A percentile compares a stretch with the other conserved stretches of the same genome.
phyloP scores from a whole-genome alignment of 257 asterid genomes.

The Jacaranda mimosifolia region DNA sequence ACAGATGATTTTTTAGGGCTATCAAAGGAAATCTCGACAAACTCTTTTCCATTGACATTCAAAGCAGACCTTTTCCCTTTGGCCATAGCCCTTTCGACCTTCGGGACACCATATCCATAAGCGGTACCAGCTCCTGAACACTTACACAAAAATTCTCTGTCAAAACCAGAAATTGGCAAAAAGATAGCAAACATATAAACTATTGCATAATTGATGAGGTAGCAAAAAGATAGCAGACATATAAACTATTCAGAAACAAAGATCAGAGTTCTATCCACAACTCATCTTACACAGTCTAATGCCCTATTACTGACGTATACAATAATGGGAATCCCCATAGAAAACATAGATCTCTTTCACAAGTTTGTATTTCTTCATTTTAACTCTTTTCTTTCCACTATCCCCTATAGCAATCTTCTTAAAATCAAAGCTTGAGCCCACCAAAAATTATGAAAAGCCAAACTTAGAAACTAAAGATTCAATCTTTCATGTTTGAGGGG shows the following conservation, averaged over 20 bases:
- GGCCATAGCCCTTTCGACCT: constrained; percentile 90
- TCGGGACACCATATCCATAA: constrained; percentile 81
- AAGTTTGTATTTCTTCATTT: constrained; percentile 82
- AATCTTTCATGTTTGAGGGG: constrained; percentile 27
- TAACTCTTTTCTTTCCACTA: constrained; percentile 12
- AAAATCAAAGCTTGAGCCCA: constrained; percentile 25
- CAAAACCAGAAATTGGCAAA: no score
- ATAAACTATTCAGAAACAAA: no score
- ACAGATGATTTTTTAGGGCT: constrained; percentile 49
- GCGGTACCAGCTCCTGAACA: constrained; percentile 90
- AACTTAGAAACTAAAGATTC: constrained; percentile 27
- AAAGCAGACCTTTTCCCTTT: constrained; percentile 74
- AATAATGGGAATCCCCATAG: no score
- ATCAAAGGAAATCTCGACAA: constrained; percentile 32
- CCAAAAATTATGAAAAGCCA: constrained; percentile 28
- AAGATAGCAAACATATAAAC: no score
- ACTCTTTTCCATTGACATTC: constrained; percentile 45
- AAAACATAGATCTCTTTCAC: constrained; percentile 88
- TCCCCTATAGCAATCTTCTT: constrained; percentile 19
- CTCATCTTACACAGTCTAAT: no score
- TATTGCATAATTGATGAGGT: no score
- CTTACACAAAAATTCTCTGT: no score
- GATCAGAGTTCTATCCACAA: no score
- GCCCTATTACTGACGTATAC: no score
- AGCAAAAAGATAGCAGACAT: no score